Evolutionary conservation across 768 basidiomycete genomes (phyloP), one percentile per base, ranked within the genome.

Genomic region (Coprinopsis sp.): DNA sequence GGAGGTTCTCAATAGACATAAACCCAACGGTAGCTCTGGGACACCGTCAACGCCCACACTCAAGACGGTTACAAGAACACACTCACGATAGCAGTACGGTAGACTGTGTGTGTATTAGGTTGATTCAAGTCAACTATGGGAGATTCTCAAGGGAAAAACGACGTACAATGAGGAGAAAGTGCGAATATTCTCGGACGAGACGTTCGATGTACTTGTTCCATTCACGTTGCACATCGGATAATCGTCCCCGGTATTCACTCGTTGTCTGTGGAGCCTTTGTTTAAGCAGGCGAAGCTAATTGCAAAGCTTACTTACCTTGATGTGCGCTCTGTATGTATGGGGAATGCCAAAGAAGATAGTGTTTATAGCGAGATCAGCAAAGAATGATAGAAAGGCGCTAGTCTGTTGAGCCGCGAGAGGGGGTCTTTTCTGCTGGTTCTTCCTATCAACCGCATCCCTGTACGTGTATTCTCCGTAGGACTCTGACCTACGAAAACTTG

Each of bases 91-190:
- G 70, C 16, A 78, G 58, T 24, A 79, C 76, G 7, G 77, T 78
- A 8, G 76, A 68, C 76, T 79, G 39, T 39, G 42, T 16, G 40
- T 10, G 43, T 18, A 13, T 39, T 40, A 19, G 49, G 33, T 14
- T 4, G 33, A n/a, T 11, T 11, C n/a, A n/a, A 33, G 6, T 14
- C 34, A 36, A 23, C n/a, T 18, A n/a, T 12, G 28, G 13, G 19
- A 25, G 7, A 40, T 8, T 16, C 40, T 28, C 28, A 23, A 33
- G 29, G 8, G 19, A 8, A 40, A 23, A 37, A 42, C 13, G 30
- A 60, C 76, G 64, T 50, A 79, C 78, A 28, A 81, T 71, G 6
- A 79, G 66, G 16, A 79, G 62, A 50, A 81, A 79, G 47, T 79
- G 71, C 7, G 76, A 74, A 54, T 79, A 79, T 51, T 79, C 78